Base-by-base conservation (phyloP, 768 basidiomycete species). In the Grammothele lineata region DNA sequence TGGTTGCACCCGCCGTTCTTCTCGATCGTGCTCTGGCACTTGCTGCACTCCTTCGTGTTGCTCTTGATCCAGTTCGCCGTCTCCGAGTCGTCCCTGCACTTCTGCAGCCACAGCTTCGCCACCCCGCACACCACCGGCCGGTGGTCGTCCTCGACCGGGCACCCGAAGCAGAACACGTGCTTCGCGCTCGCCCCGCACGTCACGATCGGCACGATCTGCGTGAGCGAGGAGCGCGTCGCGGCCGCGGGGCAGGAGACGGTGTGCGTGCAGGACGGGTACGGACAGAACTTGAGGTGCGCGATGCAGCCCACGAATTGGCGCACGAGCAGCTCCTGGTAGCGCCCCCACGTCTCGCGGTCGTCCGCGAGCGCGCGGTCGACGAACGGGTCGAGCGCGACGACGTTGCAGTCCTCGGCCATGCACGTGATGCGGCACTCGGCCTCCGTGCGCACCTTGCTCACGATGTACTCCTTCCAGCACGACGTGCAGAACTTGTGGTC, bases 1-100 rank as follows among this genome's bases (percentile, higher is more conserved):
- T 99, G 96, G 74, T 99, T 98, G 92, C 96, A 99, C 11, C 96
- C 96, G 8, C 96, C 96, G 55, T 98, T 98, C 85, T 99, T 99
- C 79, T 99, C 96, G 48, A 99, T 99, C 43, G 96, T 98, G 58
- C 92, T 92, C 65, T 92, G 86, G 65, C 96, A 99, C 63, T 92
- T 85, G 17, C 81, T 75, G 64, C 96, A 99, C 67, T 99, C 96
- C 74, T 99, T 98, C 34, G 96, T 99, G 64, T 99, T 97, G 54
- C 93, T 96, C 79, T 91, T 92, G 74, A 99, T 92, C 96, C 96
- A 99, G 66, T 99, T 98, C 21, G 93, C 92, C 15, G 96, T 99
- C 71, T 99, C 96, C 53, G 87, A 90, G 63, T 99, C 96, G 64
- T 99, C 96, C 41, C 83, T 80, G 67, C 96, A 98, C 68, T 99